These are phyloP conservation scores for carrot (Daucus carota) DNA, from an alignment of 129 eudicot genomes.

Conservation along the genomic window DNA sequence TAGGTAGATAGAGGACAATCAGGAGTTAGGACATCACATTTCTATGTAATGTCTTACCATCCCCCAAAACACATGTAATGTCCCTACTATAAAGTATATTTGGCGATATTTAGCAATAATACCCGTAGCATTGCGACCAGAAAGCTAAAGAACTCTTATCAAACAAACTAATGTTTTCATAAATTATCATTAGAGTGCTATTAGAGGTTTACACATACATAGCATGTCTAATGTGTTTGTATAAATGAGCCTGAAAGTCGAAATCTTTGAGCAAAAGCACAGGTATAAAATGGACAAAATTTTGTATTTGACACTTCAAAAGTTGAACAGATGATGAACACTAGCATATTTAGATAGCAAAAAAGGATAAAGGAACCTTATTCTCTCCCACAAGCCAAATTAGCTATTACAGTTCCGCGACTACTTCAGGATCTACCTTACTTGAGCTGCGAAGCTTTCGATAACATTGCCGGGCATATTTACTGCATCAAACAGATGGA, in stretches of 20 bases:
- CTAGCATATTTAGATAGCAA: not conserved
- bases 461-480: not conserved
- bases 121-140: not conserved
- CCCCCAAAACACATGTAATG: not conserved
- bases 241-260: not conserved
- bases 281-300: not conserved
- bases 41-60: not conserved
- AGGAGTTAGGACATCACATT: not conserved
- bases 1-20: not conserved
- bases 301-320: not conserved
- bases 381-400: constrained; percentile 1
- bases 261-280: not conserved
- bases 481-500: not conserved
- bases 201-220: not conserved
- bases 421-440: not conserved
- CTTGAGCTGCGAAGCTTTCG: not conserved
- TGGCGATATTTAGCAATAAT: not conserved
- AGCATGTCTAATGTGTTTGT: not conserved
- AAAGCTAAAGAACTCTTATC: not conserved
- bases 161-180: not conserved
- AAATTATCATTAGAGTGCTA: not conserved
- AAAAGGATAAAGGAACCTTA: not conserved
- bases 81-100: not conserved
- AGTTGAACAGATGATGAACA: not conserved
- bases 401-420: constrained; percentile 5